phyloP scores from a whole-genome alignment of 345 rosid species.

The Hypericum perforatum region DNA sequence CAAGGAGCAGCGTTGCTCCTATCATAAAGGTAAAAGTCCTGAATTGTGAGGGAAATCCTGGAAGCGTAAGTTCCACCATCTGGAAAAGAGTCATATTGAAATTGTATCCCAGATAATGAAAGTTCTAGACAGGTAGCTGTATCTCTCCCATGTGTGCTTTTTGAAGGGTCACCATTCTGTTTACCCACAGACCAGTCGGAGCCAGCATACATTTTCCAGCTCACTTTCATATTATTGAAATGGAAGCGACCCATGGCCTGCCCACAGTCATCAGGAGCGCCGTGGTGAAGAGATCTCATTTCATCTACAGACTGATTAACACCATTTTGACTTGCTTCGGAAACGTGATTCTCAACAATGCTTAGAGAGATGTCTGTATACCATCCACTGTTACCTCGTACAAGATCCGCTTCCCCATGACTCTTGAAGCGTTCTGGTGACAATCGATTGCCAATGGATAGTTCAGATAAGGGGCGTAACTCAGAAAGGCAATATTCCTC shows the following conservation, averaged over 20 bases:
- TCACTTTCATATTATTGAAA: constrained; percentile 48
- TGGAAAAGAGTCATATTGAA: constrained; percentile 54
- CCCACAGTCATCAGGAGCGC: constrained; percentile 27
- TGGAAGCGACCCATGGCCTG: constrained; percentile 47
- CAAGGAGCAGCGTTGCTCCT: constrained; percentile 65
- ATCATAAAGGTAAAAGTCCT: constrained; percentile 72
- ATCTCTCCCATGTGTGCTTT: constrained; percentile 41
- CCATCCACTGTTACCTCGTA: constrained; percentile 64
- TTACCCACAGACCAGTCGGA: constrained; percentile 52
- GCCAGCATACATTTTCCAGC: constrained; percentile 83
- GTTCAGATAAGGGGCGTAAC: constrained; percentile 43
- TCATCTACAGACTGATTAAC: constrained; percentile 36
- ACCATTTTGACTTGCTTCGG: constrained; percentile 40
- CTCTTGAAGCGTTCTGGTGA: constrained; percentile 24
- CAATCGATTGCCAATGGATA: constrained; percentile 36
- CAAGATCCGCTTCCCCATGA: constrained; percentile 33
- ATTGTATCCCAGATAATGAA: constrained; percentile 48
- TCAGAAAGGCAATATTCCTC: constrained; percentile 74
- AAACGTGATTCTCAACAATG: constrained; percentile 72
- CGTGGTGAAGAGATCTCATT: constrained; percentile 21
- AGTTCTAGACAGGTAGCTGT: constrained; percentile 54
- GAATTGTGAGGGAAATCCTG: constrained; percentile 51
- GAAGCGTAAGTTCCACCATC: constrained; percentile 51
- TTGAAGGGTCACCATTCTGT: constrained; percentile 19
- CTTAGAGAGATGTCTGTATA: constrained; percentile 42